Evolutionary conservation across 345 rosid species (phyloP), one percentile per base, ranked within the genome.

Genomic region (Rhodamnia rubescens): DNA sequence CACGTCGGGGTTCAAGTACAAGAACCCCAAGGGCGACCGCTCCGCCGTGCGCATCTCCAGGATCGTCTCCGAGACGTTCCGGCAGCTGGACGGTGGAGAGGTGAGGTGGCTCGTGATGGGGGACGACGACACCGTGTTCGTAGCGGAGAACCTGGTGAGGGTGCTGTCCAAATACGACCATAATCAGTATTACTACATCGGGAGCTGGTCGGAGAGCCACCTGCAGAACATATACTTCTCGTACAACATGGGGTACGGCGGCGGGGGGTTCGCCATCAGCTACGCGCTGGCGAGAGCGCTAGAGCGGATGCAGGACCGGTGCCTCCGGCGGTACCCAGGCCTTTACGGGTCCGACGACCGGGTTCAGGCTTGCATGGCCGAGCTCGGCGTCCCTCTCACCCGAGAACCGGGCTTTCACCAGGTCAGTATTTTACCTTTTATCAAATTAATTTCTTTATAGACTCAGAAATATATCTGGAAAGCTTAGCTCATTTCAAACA

Each of bases 31-130:
- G 3, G 98, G 98, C 2, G 86, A 92, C 82, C 86, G 91, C 12
- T 93, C 97, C 7, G 98, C 93, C 22, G 88, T 96, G 24, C 89
- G 98, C 84, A 90, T 96, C 49, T 92, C 98, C 0, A 83, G 98
- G 47, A 90, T 95, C 12, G 93, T 93, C 7, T 92, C 98, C 4
- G 96, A 96, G 85, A 93, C 94, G 5, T 84, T 94, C 54, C 90
- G 92, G 87, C 87, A 90, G 4, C 90, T 91, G 3, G 78, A 42
- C 56, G 69, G 92, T 84, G 86, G 90, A 86, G 86, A 87, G 10
- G 92, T 92, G 89, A 88, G 98, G 85, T 95, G 98, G 98, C 90
- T 96, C 36, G 99, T 95, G 53, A 93, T 95, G 98, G 98, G 98
- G 53, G 99, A 95, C 27, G 98, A 95, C 81, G 98, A 96, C 85